Percentiles rank a stretch among this genome's conserved stretches.
phyloP scores from a whole-genome alignment of 257 asterid genomes.

The Solanum paucissectum region DNA sequence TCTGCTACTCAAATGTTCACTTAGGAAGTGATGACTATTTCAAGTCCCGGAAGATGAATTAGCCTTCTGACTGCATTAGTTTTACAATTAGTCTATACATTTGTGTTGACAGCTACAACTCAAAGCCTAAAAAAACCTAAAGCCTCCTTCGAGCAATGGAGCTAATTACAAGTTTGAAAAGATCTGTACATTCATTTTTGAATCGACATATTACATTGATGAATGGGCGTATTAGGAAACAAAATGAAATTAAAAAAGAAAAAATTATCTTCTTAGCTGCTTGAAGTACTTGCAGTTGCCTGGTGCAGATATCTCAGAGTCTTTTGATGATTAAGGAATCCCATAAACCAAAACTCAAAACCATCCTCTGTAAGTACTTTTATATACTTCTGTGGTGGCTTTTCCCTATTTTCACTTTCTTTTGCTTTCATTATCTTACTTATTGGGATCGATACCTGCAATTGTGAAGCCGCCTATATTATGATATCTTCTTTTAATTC shows the following conservation, averaged over 20 bases:
- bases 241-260: not conserved
- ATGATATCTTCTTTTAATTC: no score
- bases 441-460: conserved; percentile 26
- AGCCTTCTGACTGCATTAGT: not conserved
- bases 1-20: not conserved
- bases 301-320: conserved; percentile 24
- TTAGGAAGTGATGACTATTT: not conserved
- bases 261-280: not conserved
- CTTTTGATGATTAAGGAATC: conserved; percentile 26
- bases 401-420: conserved; percentile 14
- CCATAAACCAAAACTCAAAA: conserved; percentile 50
- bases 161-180: not conserved
- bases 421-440: conserved; percentile 15
- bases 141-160: not conserved
- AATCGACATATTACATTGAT: not conserved
- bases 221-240: not conserved
- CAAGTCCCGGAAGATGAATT: not conserved
- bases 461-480: not conserved
- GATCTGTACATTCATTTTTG: not conserved
- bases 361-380: conserved; percentile 29
- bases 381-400: conserved; percentile 32
- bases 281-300: not conserved
- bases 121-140: not conserved
- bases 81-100: not conserved
- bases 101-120: not conserved